Evolutionary conservation across 2,329 filamentous ascomycete species (phyloP), one percentile per base, ranked within the genome.

Genomic region (Calcarisporium arbuscula): DNA sequence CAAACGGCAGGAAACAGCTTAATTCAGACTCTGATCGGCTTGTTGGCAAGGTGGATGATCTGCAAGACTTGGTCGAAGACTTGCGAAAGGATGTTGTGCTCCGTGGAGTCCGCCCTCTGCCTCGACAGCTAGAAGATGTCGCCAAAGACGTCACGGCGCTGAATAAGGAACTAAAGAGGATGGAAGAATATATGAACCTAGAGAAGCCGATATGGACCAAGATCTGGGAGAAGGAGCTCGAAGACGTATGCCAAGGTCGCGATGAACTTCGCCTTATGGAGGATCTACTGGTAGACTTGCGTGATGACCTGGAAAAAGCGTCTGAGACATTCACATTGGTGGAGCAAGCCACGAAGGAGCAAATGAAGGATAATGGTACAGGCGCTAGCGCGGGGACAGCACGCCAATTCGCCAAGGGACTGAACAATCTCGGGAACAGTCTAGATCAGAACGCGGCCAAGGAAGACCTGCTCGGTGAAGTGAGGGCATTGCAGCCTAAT

Each of bases 141-240:
- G 82, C 83, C 46, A 94, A 92, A 61, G 90, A 96, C 49, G 88
- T 98, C 43, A 79, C 80, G 31, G 64, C 71, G 36, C 80, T 92
- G 20, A 84, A 80, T 31, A 82, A 87, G 53, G 89, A 95, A 53
- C 77, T 98, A 43, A 92, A 86, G 72, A 89, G 85, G 64, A 82
- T 98, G 74, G 85, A 95, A 55, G 89, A 95, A 12, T 94, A 85
- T 66, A 76, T 98, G 64, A 82, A 80, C 49, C 77, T 78, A 30
- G 92, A 98, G 72, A 95, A 95, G 60, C 92, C 92, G 0, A 71
- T 95, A 38, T 98, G 92, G 90, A 95, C 88, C 35, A 95, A 95
- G 75, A 94, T 96, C 45, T 98, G 92, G 92, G 90, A 96, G 73
- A 89, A 94, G 62, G 89, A 96, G 59, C 70, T 98, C 29, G 87